These are phyloP conservation scores for Tolypocladium nubicola DNA, from an alignment of 2,329 filamentous ascomycete species.

Conservation along the genomic window DNA sequence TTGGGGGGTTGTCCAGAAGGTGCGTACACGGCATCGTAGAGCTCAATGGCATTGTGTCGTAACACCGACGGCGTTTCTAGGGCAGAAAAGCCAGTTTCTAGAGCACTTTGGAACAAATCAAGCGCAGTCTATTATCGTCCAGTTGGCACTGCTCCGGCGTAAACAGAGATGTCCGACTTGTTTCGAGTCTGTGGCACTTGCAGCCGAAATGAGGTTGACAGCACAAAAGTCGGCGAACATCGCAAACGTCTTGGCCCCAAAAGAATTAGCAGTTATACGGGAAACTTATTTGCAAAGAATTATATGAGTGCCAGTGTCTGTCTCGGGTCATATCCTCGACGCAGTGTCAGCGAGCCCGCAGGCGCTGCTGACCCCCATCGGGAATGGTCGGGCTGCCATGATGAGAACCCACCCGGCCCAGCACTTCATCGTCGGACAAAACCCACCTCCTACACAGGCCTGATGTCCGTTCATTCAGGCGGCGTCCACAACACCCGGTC, in stretches of 20 bases:
- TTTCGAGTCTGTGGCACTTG: too few relatives aligned
- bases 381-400: not conserved
- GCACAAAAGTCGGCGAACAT: too few relatives aligned
- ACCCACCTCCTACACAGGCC: constrained; percentile 4
- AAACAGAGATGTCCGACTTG: too few relatives aligned
- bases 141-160: too few relatives aligned
- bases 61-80: not conserved
- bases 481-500: not conserved
- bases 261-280: too few relatives aligned
- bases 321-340: not conserved
- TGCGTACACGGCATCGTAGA: not conserved
- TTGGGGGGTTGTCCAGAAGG: not conserved
- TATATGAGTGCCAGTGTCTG: not conserved
- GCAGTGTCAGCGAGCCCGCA: not conserved
- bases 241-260: too few relatives aligned
- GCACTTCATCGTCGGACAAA: not conserved
- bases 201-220: too few relatives aligned
- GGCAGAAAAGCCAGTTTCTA: not conserved
- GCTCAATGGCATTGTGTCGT: not conserved
- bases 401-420: not conserved
- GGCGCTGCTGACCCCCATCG: not conserved
- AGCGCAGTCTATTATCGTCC: too few relatives aligned
- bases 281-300: not conserved
- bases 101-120: too few relatives aligned
- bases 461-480: not conserved